phyloP scores from a whole-genome alignment of 2,329 filamentous ascomycete genomes.

The Scedosporium minutisporum region DNA sequence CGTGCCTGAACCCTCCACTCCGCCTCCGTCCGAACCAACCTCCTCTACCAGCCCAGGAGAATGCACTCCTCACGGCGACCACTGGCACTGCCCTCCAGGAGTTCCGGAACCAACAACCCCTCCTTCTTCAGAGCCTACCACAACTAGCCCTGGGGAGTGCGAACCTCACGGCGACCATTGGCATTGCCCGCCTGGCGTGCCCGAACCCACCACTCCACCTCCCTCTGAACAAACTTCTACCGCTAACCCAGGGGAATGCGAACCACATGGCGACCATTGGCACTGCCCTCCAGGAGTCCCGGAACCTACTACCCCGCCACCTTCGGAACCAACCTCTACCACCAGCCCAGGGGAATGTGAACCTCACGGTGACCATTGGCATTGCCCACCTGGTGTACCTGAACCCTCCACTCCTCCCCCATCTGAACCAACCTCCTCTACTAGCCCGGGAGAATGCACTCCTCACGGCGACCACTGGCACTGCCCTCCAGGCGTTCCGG shows the following conservation, averaged over 20 bases:
- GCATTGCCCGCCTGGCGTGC: constrained; percentile 13
- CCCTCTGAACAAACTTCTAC: background rate
- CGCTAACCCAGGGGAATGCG: background rate
- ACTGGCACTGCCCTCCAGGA: constrained; percentile 13
- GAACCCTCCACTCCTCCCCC: constrained; percentile 8
- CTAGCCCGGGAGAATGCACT: constrained; percentile 8
- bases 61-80: constrained; percentile 9
- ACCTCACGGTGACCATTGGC: constrained; percentile 10
- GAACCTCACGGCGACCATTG: constrained; percentile 9
- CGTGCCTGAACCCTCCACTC: constrained; percentile 8
- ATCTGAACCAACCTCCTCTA: background rate
- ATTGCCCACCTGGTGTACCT: constrained; percentile 12
- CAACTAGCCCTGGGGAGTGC: constrained; percentile 7
- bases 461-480: constrained; percentile 10
- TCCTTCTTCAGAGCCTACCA: background rate
- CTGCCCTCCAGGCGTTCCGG: constrained; percentile 11
- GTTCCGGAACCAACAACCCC: constrained; percentile 8
- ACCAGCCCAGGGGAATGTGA: constrained; percentile 9
- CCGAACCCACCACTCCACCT: constrained; percentile 7
- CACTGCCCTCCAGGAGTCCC: constrained; percentile 7
- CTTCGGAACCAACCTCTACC: background rate
- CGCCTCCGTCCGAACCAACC: background rate
- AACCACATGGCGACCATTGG: constrained; percentile 9
- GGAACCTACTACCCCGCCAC: background rate
- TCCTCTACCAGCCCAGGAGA: background rate